Percentiles rank a stretch among this genome's conserved stretches.
Conservation (phyloP, 352 stramenopile genomes). For the Globisporangium nagaii region DNA sequence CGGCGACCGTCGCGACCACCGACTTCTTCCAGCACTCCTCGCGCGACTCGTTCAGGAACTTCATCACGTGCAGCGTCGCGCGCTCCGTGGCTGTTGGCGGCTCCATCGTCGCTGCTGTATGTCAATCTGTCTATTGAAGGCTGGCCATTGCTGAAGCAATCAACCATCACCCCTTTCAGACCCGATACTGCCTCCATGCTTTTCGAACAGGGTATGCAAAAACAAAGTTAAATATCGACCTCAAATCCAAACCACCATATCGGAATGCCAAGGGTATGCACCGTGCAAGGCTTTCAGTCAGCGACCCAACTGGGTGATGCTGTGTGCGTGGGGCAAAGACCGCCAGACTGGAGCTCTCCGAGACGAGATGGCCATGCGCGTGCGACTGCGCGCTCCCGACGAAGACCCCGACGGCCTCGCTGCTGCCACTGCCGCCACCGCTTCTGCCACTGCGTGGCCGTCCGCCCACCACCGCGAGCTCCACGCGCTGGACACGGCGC, state of each 20-base stretch:
- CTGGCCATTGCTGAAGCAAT: background rate
- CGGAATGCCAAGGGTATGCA: background rate
- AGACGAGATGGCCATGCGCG: slow-evolving; percentile 31
- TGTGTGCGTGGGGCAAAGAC: background rate
- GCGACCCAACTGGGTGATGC: background rate
- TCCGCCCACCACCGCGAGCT: slow-evolving; percentile 12
- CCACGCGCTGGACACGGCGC: slow-evolving; percentile 10
- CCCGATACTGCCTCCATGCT: background rate
- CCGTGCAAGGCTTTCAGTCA: background rate
- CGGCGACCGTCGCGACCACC: slow-evolving; percentile 64
- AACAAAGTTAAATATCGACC: background rate
- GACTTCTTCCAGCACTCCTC: slow-evolving; percentile 85
- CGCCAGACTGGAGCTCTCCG: background rate
- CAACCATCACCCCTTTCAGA: background rate
- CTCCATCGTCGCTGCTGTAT: slow-evolving; percentile 11
- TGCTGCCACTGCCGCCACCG: background rate
- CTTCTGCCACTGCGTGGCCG: slow-evolving; percentile 13
- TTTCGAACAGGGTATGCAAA: background rate
- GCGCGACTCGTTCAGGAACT: slow-evolving; percentile 75
- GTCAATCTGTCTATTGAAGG: slow-evolving; percentile 7
- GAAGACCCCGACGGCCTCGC: slow-evolving; percentile 19
- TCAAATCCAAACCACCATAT: background rate
- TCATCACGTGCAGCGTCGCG: slow-evolving; percentile 39
- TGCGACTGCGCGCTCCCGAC: slow-evolving; percentile 60
- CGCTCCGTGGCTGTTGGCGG: slow-evolving; percentile 26